Base-by-base conservation (phyloP, 2,329 filamentous ascomycete genomes). In the Furcasterigmium sp. region DNA sequence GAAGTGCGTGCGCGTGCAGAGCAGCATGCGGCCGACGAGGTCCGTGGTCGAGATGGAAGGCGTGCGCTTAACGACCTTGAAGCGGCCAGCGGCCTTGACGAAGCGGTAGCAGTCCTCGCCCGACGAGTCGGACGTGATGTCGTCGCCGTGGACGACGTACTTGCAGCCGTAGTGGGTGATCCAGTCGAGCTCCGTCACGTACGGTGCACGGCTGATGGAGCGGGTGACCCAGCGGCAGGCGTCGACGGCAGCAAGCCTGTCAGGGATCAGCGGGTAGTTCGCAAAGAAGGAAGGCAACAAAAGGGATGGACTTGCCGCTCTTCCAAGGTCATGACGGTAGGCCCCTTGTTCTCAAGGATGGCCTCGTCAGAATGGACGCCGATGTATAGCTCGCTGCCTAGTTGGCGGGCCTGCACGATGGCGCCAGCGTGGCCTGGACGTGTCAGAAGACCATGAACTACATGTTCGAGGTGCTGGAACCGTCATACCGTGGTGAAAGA, bases 31-130 rank as follows among this genome's bases (percentile, higher is more conserved):
- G 17, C 93, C 93, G 20, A 98, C 93, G n/a, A 98, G 78, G 60
- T 98, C 93, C 4, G 93, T 98, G 2, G 93, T 98, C 9, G 89
- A 95, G 58, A 98, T 98, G 46, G 89, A 91, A 0, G 93, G 93
- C 3, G 93, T 97, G 50, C 93, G 80, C 70, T 95, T 95, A 37
- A 98, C 93, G 15, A 98, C 89, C 68, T 94, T 91, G 78, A 98
- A 98, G 35, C 93, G 80, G 11, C 85, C 85, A 2, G 91, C 93
- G 32, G 87, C 84, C 69, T 98, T 98, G 57, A 98, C 93, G 59
- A 91, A 97, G 47, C 93, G 87, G 69, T 98, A 98, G 70, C 91
- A 97, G 69, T 98, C 93, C 62, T 95, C 85, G 34, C 93, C 93
- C 53, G 83, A 82, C 60, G 86, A 87, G 66, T 98, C 93, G 0